Evolutionary conservation across 257 asterid species (phyloP).

Genomic region (Leptodermis oblonga): DNA sequence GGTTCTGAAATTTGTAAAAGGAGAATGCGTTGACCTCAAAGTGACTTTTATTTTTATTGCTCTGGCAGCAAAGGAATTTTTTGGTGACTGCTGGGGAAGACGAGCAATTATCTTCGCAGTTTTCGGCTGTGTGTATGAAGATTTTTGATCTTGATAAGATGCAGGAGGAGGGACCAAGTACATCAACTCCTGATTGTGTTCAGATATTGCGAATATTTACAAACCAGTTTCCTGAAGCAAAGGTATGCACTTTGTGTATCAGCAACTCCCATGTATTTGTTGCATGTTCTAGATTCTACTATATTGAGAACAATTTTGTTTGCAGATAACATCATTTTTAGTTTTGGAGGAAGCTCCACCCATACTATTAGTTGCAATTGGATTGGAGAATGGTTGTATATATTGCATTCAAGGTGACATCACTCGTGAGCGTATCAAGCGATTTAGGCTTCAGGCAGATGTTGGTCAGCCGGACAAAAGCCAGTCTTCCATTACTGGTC

Average conservation of each 20-base stretch:
- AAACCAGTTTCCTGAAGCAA: conserved; percentile 82
- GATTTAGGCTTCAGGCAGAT: conserved; percentile 78
- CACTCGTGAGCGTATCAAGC: conserved; percentile 93
- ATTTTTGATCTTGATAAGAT: conserved; percentile 84
- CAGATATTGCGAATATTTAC: conserved; percentile 83
- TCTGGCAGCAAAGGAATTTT: conserved; percentile 74
- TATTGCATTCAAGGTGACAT: conserved; percentile 97
- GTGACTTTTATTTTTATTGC: neutral
- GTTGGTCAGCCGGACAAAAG: conserved; percentile 36
- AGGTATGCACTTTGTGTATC: conserved; percentile 36
- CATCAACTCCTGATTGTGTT: conserved; percentile 74
- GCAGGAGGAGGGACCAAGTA: conserved; percentile 76
- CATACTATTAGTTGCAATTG: conserved; percentile 78
- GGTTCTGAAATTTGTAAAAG: neutral
- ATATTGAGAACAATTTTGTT: conserved; percentile 10
- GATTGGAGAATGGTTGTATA: conserved; percentile 79
- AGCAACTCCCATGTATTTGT: neutral
- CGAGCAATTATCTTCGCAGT: conserved; percentile 69
- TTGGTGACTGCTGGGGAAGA: conserved; percentile 90
- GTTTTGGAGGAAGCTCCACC: conserved; percentile 96
- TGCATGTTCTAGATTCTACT: neutral
- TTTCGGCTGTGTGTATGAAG: conserved; percentile 64
- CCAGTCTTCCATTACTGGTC: conserved; percentile 59
- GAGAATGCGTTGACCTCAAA: neutral
- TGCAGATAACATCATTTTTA: conserved; percentile 78